These are phyloP conservation scores for Trichophyton schoenleinii DNA, from an alignment of 2,329 filamentous ascomycete species.

Conservation along the genomic window DNA sequence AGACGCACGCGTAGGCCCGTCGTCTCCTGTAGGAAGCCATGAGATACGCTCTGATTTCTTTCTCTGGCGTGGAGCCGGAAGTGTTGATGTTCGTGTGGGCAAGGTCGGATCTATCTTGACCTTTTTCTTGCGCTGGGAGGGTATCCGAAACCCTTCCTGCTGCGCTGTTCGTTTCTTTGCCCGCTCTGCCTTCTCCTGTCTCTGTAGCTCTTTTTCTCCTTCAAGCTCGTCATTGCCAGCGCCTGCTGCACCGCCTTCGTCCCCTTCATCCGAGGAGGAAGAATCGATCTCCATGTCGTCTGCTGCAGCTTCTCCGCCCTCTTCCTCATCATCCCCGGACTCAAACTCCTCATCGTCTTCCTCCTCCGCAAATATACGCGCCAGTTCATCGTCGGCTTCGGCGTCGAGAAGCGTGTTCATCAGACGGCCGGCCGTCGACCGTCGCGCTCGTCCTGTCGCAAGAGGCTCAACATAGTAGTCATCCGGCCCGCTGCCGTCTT, in stretches of 20 bases:
- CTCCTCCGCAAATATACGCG: conserved; percentile 62
- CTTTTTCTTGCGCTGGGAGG: conserved; percentile 54
- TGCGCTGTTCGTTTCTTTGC: conserved; percentile 53
- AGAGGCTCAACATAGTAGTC: conserved; percentile 39
- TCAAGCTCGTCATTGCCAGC: conserved; percentile 54
- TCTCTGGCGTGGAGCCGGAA: conserved; percentile 38
- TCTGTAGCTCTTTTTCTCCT: conserved; percentile 77
- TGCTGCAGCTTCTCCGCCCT: conserved; percentile 39
- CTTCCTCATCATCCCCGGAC: conserved; percentile 40
- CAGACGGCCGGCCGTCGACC: conserved; percentile 72
- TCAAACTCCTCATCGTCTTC: conserved; percentile 47
- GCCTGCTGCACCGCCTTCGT: conserved; percentile 44
- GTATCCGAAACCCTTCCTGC: conserved; percentile 50
- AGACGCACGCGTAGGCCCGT: conserved; percentile 51
- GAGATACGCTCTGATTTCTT: conserved; percentile 61
- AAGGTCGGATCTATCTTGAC: conserved; percentile 47
- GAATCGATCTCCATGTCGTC: conserved; percentile 79
- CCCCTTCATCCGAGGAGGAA: conserved; percentile 70
- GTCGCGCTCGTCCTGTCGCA: conserved; percentile 58
- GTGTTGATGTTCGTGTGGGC: conserved; percentile 18
- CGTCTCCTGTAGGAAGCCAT: conserved; percentile 53
- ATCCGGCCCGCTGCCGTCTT: conserved; percentile 6
- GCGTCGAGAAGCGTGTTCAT: conserved; percentile 66
- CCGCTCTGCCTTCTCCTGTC: conserved; percentile 56
- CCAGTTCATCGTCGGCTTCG: conserved; percentile 56